These are phyloP conservation scores for Trametes versicolor DNA, from an alignment of 1,284 basidiomycete genomes.

Conservation along the genomic window DNA sequence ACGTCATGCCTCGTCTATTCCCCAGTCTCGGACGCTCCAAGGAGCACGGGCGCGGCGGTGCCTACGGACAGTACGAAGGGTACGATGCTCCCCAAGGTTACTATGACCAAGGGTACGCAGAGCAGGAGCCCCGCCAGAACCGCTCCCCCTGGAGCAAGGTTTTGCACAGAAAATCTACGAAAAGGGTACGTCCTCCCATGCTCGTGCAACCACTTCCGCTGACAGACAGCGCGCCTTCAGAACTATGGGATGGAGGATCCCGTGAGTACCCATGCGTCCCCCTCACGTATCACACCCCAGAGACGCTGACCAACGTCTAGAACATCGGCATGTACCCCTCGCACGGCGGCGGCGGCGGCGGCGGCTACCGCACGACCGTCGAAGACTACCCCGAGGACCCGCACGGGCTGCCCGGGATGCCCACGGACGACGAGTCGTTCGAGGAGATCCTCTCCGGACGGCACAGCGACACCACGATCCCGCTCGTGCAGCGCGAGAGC, in stretches of 20 bases:
- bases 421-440: constrained; percentile 38
- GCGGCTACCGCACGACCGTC: constrained; percentile 32
- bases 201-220: background rate
- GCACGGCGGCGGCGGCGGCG: background rate
- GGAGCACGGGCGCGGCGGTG: constrained; percentile 27
- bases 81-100: constrained; percentile 38
- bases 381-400: constrained; percentile 37
- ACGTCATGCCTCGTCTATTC: constrained; percentile 43
- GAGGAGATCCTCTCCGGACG: constrained; percentile 34
- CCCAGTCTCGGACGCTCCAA: constrained; percentile 42
- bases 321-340: constrained; percentile 17
- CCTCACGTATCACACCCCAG: background rate
- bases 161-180: constrained; percentile 35
- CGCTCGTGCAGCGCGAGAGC: constrained; percentile 45
- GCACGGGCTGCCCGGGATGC: constrained; percentile 5
- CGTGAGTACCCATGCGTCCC: constrained; percentile 18
- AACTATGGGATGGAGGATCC: constrained; percentile 38
- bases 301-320: background rate
- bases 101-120: constrained; percentile 38
- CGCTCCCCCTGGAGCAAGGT: constrained; percentile 42
- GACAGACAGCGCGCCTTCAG: constrained; percentile 19
- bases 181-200: constrained; percentile 31
- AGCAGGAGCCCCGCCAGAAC: constrained; percentile 34
- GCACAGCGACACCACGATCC: constrained; percentile 36
- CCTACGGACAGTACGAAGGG: constrained; percentile 36